Conservation (phyloP, 768 basidiomycete genomes). For the Hortiboletus campestris region DNA sequence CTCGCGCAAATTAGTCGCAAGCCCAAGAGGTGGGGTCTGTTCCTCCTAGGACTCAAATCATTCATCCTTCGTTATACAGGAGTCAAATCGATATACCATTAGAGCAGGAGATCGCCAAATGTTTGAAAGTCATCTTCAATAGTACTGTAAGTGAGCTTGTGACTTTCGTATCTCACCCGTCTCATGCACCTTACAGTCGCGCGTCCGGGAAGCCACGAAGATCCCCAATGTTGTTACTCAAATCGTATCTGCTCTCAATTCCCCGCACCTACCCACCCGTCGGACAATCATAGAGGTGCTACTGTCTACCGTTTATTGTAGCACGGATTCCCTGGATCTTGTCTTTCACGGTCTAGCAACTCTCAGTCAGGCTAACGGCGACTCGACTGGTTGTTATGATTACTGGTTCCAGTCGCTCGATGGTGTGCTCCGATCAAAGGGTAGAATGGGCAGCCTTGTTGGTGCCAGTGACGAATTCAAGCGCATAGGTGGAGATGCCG, state of each 20-base stretch:
- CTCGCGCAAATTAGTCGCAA: constrained; percentile 75
- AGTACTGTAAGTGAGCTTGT: constrained; percentile 42
- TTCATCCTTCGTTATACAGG: constrained; percentile 11
- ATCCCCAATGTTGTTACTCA: constrained; percentile 74
- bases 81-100: constrained; percentile 56
- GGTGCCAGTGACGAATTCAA: constrained; percentile 91
- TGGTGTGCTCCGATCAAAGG: constrained; percentile 72
- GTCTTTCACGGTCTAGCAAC: constrained; percentile 76
- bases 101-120: constrained; percentile 89
- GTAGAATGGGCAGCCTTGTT: constrained; percentile 93
- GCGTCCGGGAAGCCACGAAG: constrained; percentile 68
- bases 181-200: constrained; percentile 43
- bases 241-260: constrained; percentile 79
- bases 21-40: constrained; percentile 53
- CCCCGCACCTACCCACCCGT: constrained; percentile 75
- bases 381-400: constrained; percentile 64
- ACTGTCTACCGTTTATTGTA: constrained; percentile 66
- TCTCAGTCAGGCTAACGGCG: constrained; percentile 62
- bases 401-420: constrained; percentile 91
- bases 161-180: not conserved
- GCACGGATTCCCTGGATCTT: constrained; percentile 57
- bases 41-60: not conserved
- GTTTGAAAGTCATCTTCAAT: constrained; percentile 81
- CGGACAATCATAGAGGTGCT: constrained; percentile 79
- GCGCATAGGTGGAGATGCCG: constrained; percentile 62